Evolutionary conservation across 768 basidiomycete species (phyloP).

Genomic region (Auriscalpium orientale): DNA sequence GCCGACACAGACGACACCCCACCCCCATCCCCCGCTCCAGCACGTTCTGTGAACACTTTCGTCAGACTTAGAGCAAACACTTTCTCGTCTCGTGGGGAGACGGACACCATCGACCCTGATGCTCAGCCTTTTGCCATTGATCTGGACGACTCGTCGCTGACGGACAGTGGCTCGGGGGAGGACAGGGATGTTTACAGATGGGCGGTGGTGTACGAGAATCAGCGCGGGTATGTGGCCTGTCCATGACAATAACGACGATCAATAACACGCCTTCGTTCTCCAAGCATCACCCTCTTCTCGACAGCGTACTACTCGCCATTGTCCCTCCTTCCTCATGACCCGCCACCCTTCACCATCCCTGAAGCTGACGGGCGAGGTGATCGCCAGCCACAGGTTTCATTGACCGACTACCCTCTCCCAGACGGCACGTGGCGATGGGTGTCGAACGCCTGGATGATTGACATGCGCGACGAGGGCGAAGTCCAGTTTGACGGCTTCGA

Average conservation of each 20-base stretch:
- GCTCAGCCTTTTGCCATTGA: slow-evolving; percentile 1
- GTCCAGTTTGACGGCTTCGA: slow-evolving; percentile 82
- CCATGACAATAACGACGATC: background rate
- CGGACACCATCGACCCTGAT: background rate
- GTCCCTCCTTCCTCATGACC: slow-evolving; percentile 65
- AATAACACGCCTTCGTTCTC: background rate
- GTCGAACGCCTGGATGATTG: slow-evolving; percentile 77
- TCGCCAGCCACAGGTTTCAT: slow-evolving; percentile 47
- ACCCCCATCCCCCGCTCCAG: background rate
- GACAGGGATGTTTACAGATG: slow-evolving; percentile 57
- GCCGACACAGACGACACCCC: background rate
- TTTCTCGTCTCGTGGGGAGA: too few species aligned
- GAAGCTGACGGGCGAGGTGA: slow-evolving; percentile 20
- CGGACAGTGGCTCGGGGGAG: slow-evolving; percentile 5
- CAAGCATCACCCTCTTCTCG: slow-evolving; percentile 60
- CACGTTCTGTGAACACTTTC: too few species aligned
- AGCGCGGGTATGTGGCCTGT: slow-evolving; percentile 50
- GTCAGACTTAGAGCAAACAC: too few species aligned
- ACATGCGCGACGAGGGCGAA: slow-evolving; percentile 76
- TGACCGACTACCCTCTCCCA: slow-evolving; percentile 63
- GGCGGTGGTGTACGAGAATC: slow-evolving; percentile 78
- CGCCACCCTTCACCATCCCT: slow-evolving; percentile 65
- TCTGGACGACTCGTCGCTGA: background rate
- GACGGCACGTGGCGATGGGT: slow-evolving; percentile 82
- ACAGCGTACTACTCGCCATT: slow-evolving; percentile 63